Percentiles rank a stretch among this genome's conserved stretches.
Conservation (phyloP, 2,329 filamentous ascomycete genomes). For the Trichoderma sp. region DNA sequence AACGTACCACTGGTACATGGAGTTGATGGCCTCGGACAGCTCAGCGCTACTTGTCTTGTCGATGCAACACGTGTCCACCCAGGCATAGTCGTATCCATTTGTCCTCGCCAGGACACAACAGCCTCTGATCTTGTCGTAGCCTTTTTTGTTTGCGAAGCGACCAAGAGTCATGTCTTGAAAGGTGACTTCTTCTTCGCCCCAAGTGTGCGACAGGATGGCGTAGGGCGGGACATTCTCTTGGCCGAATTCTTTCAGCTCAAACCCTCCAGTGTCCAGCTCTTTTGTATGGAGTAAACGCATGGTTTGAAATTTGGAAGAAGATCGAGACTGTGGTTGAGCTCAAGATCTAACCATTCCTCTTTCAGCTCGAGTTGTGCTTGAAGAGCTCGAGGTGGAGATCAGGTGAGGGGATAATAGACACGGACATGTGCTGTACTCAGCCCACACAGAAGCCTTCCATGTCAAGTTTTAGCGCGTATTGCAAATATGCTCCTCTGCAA, state of each 20-base stretch:
- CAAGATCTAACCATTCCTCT: background rate
- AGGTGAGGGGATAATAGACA: background rate
- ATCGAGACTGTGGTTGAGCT: background rate
- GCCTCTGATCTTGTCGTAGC: background rate
- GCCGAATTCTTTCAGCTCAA: background rate
- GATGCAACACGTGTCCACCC: constrained; percentile 7
- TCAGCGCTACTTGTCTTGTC: constrained; percentile 6
- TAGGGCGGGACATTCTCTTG: background rate
- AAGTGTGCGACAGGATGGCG: constrained; percentile 3
- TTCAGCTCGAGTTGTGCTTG: background rate
- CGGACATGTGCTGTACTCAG: background rate
- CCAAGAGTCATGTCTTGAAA: background rate
- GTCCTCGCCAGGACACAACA: background rate
- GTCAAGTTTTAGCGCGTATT: background rate
- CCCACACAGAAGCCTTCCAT: background rate
- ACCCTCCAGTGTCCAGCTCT: background rate
- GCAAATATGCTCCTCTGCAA: background rate
- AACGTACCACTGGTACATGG: constrained; percentile 10
- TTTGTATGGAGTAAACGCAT: background rate
- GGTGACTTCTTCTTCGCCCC: background rate
- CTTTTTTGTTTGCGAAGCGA: background rate
- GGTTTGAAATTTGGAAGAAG: background rate
- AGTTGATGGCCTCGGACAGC: background rate
- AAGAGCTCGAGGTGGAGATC: background rate
- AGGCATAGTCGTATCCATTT: constrained; percentile 2